Percentiles rank a stretch among this genome's conserved stretches.
Conservation (phyloP, 768 basidiomycete species). For the Podaxis sp. region DNA sequence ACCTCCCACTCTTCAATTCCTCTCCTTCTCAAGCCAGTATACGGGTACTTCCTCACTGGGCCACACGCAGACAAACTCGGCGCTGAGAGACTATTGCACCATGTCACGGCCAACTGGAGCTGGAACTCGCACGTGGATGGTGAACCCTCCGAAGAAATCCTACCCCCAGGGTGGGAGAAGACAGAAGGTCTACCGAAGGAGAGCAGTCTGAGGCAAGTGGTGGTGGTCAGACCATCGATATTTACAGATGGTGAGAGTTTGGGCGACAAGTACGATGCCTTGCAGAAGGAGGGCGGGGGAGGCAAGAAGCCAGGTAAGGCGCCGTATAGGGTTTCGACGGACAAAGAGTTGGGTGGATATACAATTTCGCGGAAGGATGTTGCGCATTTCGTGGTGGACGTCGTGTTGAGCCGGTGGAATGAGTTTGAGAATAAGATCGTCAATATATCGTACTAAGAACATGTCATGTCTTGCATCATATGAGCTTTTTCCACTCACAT, state of each 20-base stretch:
- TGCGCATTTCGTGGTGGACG: constrained; percentile 61
- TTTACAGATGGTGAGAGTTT: constrained; percentile 56
- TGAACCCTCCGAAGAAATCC: constrained; percentile 41
- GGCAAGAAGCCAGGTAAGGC: constrained; percentile 16
- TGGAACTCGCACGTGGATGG: constrained; percentile 41
- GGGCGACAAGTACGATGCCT: constrained; percentile 27
- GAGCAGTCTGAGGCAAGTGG: constrained; percentile 42
- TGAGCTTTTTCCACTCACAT: not conserved
- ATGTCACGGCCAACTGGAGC: constrained; percentile 43
- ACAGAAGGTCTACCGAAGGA: constrained; percentile 37
- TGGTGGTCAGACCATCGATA: constrained; percentile 57
- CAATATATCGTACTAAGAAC: constrained; percentile 44
- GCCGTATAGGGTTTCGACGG: constrained; percentile 43
- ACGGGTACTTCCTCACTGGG: constrained; percentile 37
- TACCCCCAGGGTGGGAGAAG: constrained; percentile 43
- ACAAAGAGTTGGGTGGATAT: constrained; percentile 39
- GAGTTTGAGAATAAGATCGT: constrained; percentile 51
- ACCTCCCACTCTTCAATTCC: constrained; percentile 46
- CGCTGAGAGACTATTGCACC: constrained; percentile 46
- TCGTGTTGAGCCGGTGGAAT: constrained; percentile 44
- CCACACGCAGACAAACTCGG: constrained; percentile 66
- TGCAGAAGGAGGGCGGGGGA: not conserved
- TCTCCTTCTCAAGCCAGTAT: constrained; percentile 44
- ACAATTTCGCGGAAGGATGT: constrained; percentile 64
- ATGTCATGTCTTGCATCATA: too few relatives aligned